Evolutionary conservation across 2,329 filamentous ascomycete genomes (phyloP), one percentile per base, ranked within the genome.

Genomic region (Aspergillus jensenii): DNA sequence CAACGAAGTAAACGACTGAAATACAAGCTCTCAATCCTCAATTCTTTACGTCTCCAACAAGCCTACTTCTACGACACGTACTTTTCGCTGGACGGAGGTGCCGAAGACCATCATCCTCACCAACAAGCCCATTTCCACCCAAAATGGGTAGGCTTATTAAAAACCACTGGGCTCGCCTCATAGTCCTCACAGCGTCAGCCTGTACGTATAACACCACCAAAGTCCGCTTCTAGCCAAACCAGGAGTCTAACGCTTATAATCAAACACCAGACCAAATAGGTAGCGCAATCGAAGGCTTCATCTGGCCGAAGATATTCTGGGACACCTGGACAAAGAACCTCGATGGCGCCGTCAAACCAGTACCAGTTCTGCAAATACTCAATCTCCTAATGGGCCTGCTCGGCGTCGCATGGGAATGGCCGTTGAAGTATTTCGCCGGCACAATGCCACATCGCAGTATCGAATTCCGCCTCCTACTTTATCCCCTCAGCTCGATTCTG

Each of bases 291-390:
- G 86, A 96, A 78, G 88, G 86, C 70, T 96, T 95, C 83, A 93
- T 99, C 84, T 99, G 93, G 92, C 95, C 95, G 65, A 99, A 99
- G 76, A 89, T 99, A 72, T 96, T 99, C 79, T 99, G 90, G 89
- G 95, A 99, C 77, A 96, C 96, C 75, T 78, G 95, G 65, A 97
- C 93, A 60, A 92, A 91, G 71, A 92, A 91, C 68, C 87, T 99
- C 67, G 91, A 99, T 72, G 83, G 81, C 55, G 90, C 89, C 49
- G 91, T 98, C 61, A 92, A 90, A 69, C 93, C 93, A 0, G 75
- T 95, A n/a, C 95, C 95, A 1, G 81, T 92, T 51, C 82, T 99
- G 15, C 95, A 99, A 74, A 90, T 89, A 69, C 83, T 98, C 78
- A 99, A 99, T 71, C 80, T 99, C 23, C 21, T 97, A 45, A 82